Evolutionary conservation across 1,139 yeast species (phyloP).

Genomic region (Dujonia santamariae): DNA sequence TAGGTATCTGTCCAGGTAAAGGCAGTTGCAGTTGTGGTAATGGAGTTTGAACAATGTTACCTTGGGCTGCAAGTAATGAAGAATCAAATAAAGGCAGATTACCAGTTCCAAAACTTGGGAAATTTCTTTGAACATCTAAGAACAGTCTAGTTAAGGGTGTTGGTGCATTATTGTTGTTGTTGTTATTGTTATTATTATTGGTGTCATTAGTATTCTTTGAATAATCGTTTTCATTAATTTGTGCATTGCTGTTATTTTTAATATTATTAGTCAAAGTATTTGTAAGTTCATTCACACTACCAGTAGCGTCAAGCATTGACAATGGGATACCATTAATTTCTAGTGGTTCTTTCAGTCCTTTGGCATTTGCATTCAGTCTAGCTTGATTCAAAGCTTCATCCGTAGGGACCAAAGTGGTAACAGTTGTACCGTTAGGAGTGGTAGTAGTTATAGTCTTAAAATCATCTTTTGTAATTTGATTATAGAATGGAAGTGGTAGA

Average conservation of each 20-base stretch:
- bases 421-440: constrained; percentile 89
- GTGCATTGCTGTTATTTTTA: background rate
- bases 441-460: constrained; percentile 82
- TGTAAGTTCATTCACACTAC: constrained; percentile 46
- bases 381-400: constrained; percentile 66
- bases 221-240: background rate
- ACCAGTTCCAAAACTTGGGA: constrained; percentile 2
- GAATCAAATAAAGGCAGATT: constrained; percentile 2
- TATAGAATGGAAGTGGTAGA: constrained; percentile 86
- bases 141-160: constrained; percentile 1
- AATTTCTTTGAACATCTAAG: constrained; percentile 2
- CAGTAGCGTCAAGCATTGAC: constrained; percentile 78
- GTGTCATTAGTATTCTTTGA: background rate
- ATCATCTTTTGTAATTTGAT: constrained; percentile 89
- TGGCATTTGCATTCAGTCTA: constrained; percentile 51
- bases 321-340: constrained; percentile 81
- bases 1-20: background rate
- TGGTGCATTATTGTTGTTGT: constrained; percentile 1
- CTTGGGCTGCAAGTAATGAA: constrained; percentile 1
- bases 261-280: constrained; percentile 3
- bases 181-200: constrained; percentile 1
- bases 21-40: constrained; percentile 2
- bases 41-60: background rate
- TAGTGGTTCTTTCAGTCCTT: constrained; percentile 52
- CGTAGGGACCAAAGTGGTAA: constrained; percentile 86